Conservation (phyloP, 73 alveolate genomes). For the Blepharisma japonicum region DNA sequence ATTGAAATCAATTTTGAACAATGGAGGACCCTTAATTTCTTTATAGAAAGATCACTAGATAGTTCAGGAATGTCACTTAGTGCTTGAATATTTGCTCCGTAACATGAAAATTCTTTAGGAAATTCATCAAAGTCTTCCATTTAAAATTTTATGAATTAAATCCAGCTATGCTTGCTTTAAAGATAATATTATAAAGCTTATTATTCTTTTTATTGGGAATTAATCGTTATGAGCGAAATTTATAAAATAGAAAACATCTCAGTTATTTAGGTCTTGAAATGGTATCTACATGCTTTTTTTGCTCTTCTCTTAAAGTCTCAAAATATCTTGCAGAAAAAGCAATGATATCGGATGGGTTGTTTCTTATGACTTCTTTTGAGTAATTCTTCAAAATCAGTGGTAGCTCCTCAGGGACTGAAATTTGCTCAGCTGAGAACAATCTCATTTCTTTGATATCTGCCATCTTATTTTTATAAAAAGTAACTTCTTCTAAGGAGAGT, state of each 20-base stretch:
- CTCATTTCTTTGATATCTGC: conserved; percentile 79
- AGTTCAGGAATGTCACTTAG: background rate
- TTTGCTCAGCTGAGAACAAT: conserved; percentile 86
- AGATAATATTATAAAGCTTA: too few species aligned
- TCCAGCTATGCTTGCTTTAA: too few species aligned
- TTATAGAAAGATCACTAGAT: background rate
- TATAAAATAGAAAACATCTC: too few species aligned
- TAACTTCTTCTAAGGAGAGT: background rate
- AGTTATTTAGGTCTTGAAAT: too few species aligned
- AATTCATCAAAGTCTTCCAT: too few species aligned
- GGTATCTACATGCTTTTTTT: too few species aligned
- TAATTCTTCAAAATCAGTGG: conserved; percentile 79
- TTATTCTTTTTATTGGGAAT: too few species aligned
- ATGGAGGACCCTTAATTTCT: conserved; percentile 12
- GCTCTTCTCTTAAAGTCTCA: conserved; percentile 46
- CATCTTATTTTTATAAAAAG: conserved; percentile 49
- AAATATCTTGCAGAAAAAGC: conserved; percentile 83
- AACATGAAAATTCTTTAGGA: conserved; percentile 15
- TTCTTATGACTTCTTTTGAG: conserved; percentile 87
- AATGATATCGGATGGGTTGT: conserved; percentile 73
- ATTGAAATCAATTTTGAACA: conserved; percentile 17
- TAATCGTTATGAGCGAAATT: too few species aligned
- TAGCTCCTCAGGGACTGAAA: conserved; percentile 77
- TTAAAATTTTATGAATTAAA: too few species aligned
- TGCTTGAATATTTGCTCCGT: background rate